Percentiles rank a stretch among this genome's conserved stretches.
These are phyloP conservation scores for Leptosphaerulina australis DNA, from an alignment of 2,329 filamentous ascomycete species.

Conservation along the genomic window DNA sequence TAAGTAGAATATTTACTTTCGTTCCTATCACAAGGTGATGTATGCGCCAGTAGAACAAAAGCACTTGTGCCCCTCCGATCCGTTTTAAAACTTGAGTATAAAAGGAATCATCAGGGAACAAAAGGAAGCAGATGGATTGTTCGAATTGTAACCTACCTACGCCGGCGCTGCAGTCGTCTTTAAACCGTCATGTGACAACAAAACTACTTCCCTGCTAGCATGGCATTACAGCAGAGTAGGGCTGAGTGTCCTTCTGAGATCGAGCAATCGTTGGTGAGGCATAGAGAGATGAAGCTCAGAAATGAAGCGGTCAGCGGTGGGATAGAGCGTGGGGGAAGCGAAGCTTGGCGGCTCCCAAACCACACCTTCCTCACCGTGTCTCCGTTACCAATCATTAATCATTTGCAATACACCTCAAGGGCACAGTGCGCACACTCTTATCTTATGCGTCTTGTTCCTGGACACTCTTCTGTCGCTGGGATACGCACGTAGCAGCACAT, in stretches of 20 bases:
- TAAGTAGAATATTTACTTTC: not conserved
- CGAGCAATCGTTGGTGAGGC: not conserved
- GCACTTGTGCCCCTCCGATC: slow-evolving; percentile 43
- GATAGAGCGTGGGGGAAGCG: slow-evolving; percentile 5
- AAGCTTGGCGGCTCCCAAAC: slow-evolving; percentile 6
- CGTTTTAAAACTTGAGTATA: slow-evolving; percentile 45
- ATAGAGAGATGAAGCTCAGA: slow-evolving; percentile 3
- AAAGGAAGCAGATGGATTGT: not conserved
- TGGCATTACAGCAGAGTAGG: too few species aligned
- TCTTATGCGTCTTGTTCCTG: too few species aligned
- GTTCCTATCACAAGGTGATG: slow-evolving; percentile 10
- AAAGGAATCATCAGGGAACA: slow-evolving; percentile 32
- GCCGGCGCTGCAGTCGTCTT: not conserved
- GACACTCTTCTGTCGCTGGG: not conserved
- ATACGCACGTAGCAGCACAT: too few species aligned
- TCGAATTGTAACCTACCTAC: not conserved
- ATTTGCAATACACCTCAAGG: too few species aligned
- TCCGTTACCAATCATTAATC: not conserved
- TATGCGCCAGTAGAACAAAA: slow-evolving; percentile 35
- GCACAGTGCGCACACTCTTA: too few species aligned
- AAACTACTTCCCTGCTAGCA: too few species aligned
- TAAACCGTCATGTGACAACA: not conserved
- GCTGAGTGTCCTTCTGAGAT: too few species aligned
- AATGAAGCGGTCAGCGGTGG: slow-evolving; percentile 4
- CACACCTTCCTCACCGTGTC: not conserved